Evolutionary conservation across 768 basidiomycete genomes (phyloP), one percentile per base, ranked within the genome.

Genomic region (Boletus eberwhitei): DNA sequence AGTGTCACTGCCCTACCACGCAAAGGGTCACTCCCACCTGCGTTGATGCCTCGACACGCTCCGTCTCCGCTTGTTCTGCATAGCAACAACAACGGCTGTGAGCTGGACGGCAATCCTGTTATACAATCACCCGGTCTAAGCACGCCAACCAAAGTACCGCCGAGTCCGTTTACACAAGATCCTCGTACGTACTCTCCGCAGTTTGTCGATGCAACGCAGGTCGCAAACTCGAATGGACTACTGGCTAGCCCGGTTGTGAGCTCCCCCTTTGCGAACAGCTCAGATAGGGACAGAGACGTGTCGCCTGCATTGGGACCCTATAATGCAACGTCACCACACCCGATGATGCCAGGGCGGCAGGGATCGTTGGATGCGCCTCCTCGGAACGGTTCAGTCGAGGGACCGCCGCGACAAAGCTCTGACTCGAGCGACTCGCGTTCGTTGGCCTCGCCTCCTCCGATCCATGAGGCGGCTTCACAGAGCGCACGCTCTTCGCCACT

Each of bases 81-180:
- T 8, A 31, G 4, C 11, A 48, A 17, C 29, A 55, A 52, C 36
- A 48, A 42, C 29, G 59, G 44, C 24, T 58, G 39, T 5, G 53
- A 52, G 17, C 48, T 19, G 5, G 53, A 48, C 8, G 35, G 50
- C 19, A 37, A 11, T 22, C 53, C 56, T 11, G 22, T 44, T 11
- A 17, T 50, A 73, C 24, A 77, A 76, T 37, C 82, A 72, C 32
- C 74, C 75, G 8, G 77, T 77, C 7, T 64, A 31, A 37, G 70
- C 44, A 22, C 32, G 12, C 60, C 29, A 3, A 2, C 49, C 17
- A 74, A 70, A 31, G 62, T 74, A 2, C 74, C 75, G 12, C 66
- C 70, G 1, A 77, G 75, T 41, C 76, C 77, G 0, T 61, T 78
- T 16, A 58, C 70, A 0, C 71, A 70, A 39, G 67, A 64, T 1